Conservation (phyloP, 2,329 filamentous ascomycete genomes). For the Metarhizium humberi region DNA sequence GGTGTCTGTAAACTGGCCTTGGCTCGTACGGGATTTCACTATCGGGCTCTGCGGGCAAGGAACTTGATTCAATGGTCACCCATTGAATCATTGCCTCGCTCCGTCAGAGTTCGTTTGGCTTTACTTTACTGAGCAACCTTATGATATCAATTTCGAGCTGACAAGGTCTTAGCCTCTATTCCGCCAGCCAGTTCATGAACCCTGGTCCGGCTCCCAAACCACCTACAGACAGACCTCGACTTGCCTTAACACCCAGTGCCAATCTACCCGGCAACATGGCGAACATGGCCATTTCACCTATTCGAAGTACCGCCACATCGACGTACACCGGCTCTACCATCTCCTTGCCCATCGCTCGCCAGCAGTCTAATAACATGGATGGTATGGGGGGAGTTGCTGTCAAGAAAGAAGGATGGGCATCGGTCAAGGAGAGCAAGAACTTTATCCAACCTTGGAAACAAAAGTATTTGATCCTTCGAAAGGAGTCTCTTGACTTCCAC, state of each 20-base stretch:
- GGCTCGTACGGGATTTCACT: background rate
- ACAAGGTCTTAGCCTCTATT: constrained; percentile 38
- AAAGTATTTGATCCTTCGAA: constrained; percentile 83
- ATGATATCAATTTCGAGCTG: constrained; percentile 3
- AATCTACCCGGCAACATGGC: constrained; percentile 72
- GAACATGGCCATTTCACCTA: constrained; percentile 66
- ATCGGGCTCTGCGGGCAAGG: background rate
- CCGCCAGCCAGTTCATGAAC: constrained; percentile 78
- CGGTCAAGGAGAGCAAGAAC: constrained; percentile 84
- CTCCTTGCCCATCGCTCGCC: constrained; percentile 57
- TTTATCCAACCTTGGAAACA: constrained; percentile 83
- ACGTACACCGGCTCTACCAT: constrained; percentile 65
- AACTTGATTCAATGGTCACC: background rate
- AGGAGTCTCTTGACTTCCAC: constrained; percentile 88
- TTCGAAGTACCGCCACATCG: constrained; percentile 55
- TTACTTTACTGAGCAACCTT: background rate
- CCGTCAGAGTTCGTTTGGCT: too few relatives aligned
- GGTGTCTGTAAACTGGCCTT: background rate
- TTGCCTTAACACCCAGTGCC: constrained; percentile 68
- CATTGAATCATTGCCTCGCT: background rate
- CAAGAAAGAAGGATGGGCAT: constrained; percentile 74
- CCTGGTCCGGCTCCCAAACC: constrained; percentile 89
- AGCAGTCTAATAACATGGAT: constrained; percentile 51
- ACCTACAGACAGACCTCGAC: constrained; percentile 72
- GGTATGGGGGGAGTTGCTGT: constrained; percentile 60